phyloP scores from a whole-genome alignment of 2,329 filamentous ascomycete species.

The Alternaria consortialis region DNA sequence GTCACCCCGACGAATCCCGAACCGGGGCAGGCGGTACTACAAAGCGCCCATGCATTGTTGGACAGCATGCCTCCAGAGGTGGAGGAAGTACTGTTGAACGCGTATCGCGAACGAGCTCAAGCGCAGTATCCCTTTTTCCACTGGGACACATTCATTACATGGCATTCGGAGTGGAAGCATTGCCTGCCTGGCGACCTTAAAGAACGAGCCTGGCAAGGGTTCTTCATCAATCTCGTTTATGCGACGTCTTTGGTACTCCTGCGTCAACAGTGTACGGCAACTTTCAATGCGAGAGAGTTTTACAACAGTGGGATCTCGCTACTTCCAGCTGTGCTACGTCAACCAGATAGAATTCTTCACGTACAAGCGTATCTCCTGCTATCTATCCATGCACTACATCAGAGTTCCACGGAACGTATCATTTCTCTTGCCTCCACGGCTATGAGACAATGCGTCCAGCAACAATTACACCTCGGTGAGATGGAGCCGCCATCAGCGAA shows the following conservation, averaged over 20 bases:
- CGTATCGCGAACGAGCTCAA: conserved; percentile 32
- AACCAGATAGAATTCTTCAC: conserved; percentile 25
- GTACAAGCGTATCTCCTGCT: conserved; percentile 30
- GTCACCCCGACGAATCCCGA: background rate
- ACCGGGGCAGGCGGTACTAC: background rate
- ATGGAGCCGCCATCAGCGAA: conserved; percentile 18
- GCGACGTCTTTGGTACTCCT: conserved; percentile 25
- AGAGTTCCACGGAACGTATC: conserved; percentile 32
- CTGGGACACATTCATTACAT: conserved; percentile 26
- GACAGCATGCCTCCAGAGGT: conserved; percentile 17
- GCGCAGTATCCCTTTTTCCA: conserved; percentile 30
- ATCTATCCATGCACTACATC: conserved; percentile 28
- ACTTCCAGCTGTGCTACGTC: conserved; percentile 22
- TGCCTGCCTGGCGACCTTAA: conserved; percentile 11
- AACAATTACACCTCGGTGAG: conserved; percentile 29
- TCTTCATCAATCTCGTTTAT: conserved; percentile 30
- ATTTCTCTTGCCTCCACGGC: conserved; percentile 28
- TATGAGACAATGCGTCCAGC: conserved; percentile 29
- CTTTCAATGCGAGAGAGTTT: conserved; percentile 19
- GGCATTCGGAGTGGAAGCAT: conserved; percentile 24
- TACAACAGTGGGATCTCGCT: conserved; percentile 24
- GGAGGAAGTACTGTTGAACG: conserved; percentile 18
- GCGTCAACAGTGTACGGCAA: conserved; percentile 13
- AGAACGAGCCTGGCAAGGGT: conserved; percentile 26
- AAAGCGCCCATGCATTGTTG: conserved; percentile 16